Conservation (phyloP, 768 basidiomycete genomes). For the Panaeolus papilionaceus region DNA sequence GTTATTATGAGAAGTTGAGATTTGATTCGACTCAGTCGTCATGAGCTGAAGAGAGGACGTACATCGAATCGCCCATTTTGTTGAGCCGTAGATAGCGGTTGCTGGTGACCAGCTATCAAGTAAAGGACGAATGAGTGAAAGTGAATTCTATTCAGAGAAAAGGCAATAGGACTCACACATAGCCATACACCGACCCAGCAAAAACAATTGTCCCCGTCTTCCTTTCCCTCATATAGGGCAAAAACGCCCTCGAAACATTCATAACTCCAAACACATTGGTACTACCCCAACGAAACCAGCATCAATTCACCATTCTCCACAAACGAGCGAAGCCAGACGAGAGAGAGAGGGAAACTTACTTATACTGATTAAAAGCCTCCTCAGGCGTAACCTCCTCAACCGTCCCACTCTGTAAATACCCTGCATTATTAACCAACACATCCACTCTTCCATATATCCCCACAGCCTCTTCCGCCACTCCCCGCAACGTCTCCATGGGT, state of each 20-base stretch:
- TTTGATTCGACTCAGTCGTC: not conserved
- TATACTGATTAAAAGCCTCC: conserved; percentile 44
- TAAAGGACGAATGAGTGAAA: not conserved
- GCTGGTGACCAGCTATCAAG: conserved; percentile 34
- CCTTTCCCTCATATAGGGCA: conserved; percentile 52
- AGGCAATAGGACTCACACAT: conserved; percentile 22
- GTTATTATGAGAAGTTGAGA: not conserved
- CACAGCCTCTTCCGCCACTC: conserved; percentile 41
- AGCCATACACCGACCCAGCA: conserved; percentile 51
- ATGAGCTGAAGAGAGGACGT: not conserved
- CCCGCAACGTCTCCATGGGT: conserved; percentile 39
- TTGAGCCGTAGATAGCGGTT: conserved; percentile 43
- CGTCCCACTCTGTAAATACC: conserved; percentile 42
- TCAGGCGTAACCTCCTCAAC: conserved; percentile 49
- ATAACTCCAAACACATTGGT: conserved; percentile 53
- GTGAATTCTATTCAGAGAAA: not conserved
- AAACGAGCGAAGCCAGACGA: too few species aligned
- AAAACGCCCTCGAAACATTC: conserved; percentile 50
- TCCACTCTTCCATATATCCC: conserved; percentile 50
- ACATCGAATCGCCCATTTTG: conserved; percentile 47
- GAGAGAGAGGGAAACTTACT: conserved; percentile 29
- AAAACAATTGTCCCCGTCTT: conserved; percentile 50
- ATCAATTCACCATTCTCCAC: too few species aligned
- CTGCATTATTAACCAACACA: conserved; percentile 54
- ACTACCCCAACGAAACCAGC: conserved; percentile 18